phyloP scores from a whole-genome alignment of 768 basidiomycete species.

The Agaricus blazei region DNA sequence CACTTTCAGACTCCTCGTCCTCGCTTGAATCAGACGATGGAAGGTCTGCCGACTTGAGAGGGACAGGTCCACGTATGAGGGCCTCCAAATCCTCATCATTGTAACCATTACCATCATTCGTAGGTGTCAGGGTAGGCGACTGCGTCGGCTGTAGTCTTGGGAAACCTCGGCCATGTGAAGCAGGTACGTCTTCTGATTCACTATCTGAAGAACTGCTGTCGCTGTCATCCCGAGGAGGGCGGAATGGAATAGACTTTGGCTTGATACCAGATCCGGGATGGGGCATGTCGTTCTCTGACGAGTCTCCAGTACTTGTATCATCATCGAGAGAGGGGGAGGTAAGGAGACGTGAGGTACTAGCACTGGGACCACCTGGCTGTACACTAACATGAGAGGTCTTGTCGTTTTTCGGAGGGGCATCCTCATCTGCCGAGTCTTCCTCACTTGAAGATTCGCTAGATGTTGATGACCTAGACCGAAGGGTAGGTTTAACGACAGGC shows the following conservation, averaged over 20 bases:
- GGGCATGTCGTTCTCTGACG: background rate
- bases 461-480: background rate
- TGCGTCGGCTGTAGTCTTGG: background rate
- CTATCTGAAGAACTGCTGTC: background rate
- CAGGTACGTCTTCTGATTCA: background rate
- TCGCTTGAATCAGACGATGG: constrained; percentile 35
- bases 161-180: background rate
- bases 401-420: no score
- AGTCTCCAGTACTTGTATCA: background rate
- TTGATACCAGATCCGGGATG: background rate
- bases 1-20: constrained; percentile 34
- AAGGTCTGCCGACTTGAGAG: constrained; percentile 27
- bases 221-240: background rate
- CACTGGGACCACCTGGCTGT: no score
- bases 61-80: constrained; percentile 32
- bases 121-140: background rate
- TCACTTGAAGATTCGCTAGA: background rate
- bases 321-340: background rate
- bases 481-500: background rate
- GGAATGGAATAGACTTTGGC: background rate
- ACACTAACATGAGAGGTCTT: no score
- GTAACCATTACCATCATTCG: constrained; percentile 15
- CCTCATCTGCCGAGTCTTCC: background rate
- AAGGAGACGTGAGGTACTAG: no score
- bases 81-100: constrained; percentile 29